Conservation (phyloP, 805 yeast genomes). For the Sugiyamaella lignohabitans region DNA sequence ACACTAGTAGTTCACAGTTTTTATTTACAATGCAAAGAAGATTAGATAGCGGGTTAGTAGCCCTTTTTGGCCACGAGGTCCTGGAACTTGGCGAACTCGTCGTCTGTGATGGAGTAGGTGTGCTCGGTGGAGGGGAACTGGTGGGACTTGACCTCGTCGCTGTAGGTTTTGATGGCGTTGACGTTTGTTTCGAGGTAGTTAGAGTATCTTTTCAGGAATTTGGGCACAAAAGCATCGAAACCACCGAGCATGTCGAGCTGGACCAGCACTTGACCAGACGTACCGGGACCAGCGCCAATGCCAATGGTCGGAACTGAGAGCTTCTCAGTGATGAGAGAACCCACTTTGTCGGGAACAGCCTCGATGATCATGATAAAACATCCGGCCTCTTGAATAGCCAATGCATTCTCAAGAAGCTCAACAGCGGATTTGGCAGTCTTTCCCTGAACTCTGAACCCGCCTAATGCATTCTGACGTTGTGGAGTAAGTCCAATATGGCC, state of each 20-base stretch:
- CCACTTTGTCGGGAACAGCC: slow-evolving; percentile 75
- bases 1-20: too few species aligned
- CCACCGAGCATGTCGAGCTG: slow-evolving; percentile 75
- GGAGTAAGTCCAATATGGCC: slow-evolving; percentile 95
- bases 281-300: slow-evolving; percentile 84
- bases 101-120: slow-evolving; percentile 63
- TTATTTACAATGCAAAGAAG: too few species aligned
- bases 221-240: slow-evolving; percentile 48
- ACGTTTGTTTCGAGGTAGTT: slow-evolving; percentile 45
- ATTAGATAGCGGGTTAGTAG: neutral
- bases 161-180: slow-evolving; percentile 48
- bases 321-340: slow-evolving; percentile 52
- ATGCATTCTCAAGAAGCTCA: slow-evolving; percentile 58
- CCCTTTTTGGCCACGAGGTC: slow-evolving; percentile 10
- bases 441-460: slow-evolving; percentile 90
- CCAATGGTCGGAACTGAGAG: slow-evolving; percentile 81
- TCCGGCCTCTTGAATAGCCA: slow-evolving; percentile 66
- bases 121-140: slow-evolving; percentile 63
- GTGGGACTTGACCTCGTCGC: slow-evolving; percentile 47
- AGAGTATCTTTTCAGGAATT: slow-evolving; percentile 70
- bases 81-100: slow-evolving; percentile 44
- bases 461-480: slow-evolving; percentile 67
- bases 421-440: slow-evolving; percentile 46
- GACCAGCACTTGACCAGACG: slow-evolving; percentile 88
- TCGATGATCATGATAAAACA: slow-evolving; percentile 71